Evolutionary conservation across 2,329 filamentous ascomycete species (phyloP).

Genomic region (Pseudocercospora eumusae): DNA sequence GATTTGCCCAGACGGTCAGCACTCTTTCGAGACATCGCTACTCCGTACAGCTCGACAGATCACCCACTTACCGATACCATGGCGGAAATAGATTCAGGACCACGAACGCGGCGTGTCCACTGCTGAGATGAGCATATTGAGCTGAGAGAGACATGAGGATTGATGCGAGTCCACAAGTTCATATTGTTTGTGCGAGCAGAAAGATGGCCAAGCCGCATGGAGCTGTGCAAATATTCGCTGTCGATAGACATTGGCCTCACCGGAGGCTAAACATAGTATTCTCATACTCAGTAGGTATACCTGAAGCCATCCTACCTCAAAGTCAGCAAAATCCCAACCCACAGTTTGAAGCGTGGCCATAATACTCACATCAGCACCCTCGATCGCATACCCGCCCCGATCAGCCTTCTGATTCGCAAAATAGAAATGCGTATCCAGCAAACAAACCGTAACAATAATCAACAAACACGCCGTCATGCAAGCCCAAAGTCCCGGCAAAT

Average conservation of each 20-base stretch:
- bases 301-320: conserved; percentile 25
- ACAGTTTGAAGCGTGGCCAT: neutral
- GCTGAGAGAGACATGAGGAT: too few relatives aligned
- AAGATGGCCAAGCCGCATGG: neutral
- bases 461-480: conserved; percentile 30
- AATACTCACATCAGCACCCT: conserved; percentile 28
- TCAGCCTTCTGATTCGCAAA: conserved; percentile 29
- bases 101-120: neutral
- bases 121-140: neutral
- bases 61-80: neutral
- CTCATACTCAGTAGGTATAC: conserved; percentile 19
- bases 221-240: neutral
- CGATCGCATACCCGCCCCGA: conserved; percentile 26
- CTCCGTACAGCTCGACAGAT: neutral
- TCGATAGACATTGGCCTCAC: neutral
- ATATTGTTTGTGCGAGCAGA: neutral
- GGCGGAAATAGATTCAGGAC: neutral
- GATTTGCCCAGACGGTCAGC: neutral
- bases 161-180: neutral
- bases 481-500: conserved; percentile 31
- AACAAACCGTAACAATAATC: conserved; percentile 27
- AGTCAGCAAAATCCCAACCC: neutral
- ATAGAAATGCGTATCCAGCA: conserved; percentile 29
- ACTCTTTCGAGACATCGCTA: neutral
- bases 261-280: neutral